Evolutionary conservation across 2,329 filamentous ascomycete species (phyloP).

Genomic region (Magnaporthiopsis poae): DNA sequence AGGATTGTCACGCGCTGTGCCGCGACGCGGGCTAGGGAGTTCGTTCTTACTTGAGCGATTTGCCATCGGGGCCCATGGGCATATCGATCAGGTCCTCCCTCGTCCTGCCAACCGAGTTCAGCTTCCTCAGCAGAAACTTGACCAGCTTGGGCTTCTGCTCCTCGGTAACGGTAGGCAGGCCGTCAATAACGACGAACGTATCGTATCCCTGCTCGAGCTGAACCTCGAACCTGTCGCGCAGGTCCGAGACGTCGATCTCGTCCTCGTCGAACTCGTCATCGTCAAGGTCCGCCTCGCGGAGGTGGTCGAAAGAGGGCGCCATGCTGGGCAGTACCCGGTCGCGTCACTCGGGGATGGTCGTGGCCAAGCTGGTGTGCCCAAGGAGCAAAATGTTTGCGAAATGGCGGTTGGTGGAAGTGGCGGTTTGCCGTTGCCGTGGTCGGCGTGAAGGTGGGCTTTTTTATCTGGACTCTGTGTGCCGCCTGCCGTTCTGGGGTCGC

Average conservation of each 20-base stretch:
- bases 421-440: neutral
- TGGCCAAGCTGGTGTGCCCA: neutral
- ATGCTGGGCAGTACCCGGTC: constrained; percentile 47
- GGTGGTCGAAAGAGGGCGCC: constrained; percentile 86
- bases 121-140: constrained; percentile 91
- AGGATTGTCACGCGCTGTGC: too few species aligned
- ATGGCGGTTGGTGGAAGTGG: neutral
- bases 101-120: constrained; percentile 75
- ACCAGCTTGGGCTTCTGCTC: constrained; percentile 88
- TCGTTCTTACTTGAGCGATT: constrained; percentile 63
- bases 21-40: neutral
- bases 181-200: constrained; percentile 91
- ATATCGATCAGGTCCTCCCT: constrained; percentile 84
- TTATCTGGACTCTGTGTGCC: neutral
- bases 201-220: constrained; percentile 93
- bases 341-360: neutral
- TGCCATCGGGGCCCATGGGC: constrained; percentile 80
- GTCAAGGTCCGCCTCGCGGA: constrained; percentile 81
- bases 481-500: neutral
- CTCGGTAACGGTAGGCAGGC: constrained; percentile 77
- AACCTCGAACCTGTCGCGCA: constrained; percentile 89
- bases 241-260: constrained; percentile 89
- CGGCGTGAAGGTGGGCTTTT: neutral
- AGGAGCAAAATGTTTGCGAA: neutral
- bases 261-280: constrained; percentile 81